These are phyloP conservation scores for Peronospora farinosa DNA, from an alignment of 352 stramenopile species.

Conservation along the genomic window DNA sequence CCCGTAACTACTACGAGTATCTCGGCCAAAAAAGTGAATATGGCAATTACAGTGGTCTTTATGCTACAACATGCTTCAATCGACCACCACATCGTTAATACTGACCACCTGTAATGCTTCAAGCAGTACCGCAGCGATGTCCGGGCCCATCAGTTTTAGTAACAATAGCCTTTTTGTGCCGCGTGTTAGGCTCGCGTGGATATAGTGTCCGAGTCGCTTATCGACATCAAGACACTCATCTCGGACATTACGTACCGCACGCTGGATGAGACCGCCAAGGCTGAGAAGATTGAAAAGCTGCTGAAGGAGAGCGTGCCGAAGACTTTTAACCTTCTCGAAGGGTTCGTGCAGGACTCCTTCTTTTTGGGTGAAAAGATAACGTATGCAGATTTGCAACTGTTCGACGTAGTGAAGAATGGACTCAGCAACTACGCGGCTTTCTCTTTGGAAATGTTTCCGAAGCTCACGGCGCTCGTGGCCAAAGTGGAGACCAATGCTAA, in stretches of 20 bases:
- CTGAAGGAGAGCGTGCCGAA: constrained; percentile 25
- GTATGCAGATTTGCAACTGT: constrained; percentile 49
- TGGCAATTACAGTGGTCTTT: no score
- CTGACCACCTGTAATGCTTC: no score
- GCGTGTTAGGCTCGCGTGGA: no score
- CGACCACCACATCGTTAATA: no score
- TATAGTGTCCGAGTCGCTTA: constrained; percentile 40
- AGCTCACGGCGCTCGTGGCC: constrained; percentile 34
- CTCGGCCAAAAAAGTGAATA: no score
- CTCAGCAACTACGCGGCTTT: constrained; percentile 32
- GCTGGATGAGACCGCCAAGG: constrained; percentile 34
- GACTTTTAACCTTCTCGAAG: constrained; percentile 27
- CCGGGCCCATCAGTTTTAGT: no score
- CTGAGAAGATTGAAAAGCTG: constrained; percentile 38
- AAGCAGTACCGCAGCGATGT: no score
- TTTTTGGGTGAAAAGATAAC: constrained; percentile 44
- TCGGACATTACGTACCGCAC: constrained; percentile 17
- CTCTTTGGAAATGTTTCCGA: constrained; percentile 34
- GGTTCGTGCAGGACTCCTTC: constrained; percentile 37
- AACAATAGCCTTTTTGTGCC: no score
- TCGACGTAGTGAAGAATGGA: constrained; percentile 44
- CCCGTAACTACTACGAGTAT: no score
- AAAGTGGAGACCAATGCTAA: background rate
- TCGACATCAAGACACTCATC: constrained; percentile 31
- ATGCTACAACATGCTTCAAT: no score